Base-by-base conservation (phyloP, 2,329 filamentous ascomycete genomes). In the Aspergillus fumigatiaffinis region DNA sequence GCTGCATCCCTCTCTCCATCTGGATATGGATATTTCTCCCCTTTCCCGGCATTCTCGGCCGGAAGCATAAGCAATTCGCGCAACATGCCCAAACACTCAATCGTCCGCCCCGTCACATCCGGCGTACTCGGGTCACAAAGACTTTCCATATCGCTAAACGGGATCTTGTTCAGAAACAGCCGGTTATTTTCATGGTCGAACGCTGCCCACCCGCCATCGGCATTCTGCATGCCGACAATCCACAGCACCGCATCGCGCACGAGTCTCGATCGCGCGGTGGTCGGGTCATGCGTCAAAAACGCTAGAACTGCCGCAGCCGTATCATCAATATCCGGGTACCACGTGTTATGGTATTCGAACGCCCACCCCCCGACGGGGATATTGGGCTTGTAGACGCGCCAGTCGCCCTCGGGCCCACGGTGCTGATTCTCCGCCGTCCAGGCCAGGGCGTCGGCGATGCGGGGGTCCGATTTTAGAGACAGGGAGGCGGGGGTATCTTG, bases 251-350 rank as follows among this genome's bases (percentile, higher is more conserved):
- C 66, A 3, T 12, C 25, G 3, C 54, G 20, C 9, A 67, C 46
- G 9, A 23, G 49, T 23, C 32, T 17, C 1, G 50, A 49, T 3
- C 21, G 14, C 3, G 48, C 25, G 4, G 54, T 53, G 7, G 25
- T 5, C 3, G 63, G 50, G 26, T 68, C 61, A 9, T 71, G 63
- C 41, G 64, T 67, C 3, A 75, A 26, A 5, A 71, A 54, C 0
- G 68, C 65, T 5, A 73, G 47, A 4, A 75, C 52, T 3, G 60
- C 65, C 1, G 62, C 71, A 0, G 70, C 66, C 2, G 72, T 74
- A 57, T 74, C 68, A 53, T 74, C 71, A 3, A 69, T 59, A 53
- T 73, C 71, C 0, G 71, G 71, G 58, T 71, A 74, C 60, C 65
- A 70, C 2, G 55, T 65, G 53, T 73, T 74, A 46, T 54, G 17